Base-by-base conservation (phyloP, 2,329 filamentous ascomycete genomes). In the Cladosporium sp. region DNA sequence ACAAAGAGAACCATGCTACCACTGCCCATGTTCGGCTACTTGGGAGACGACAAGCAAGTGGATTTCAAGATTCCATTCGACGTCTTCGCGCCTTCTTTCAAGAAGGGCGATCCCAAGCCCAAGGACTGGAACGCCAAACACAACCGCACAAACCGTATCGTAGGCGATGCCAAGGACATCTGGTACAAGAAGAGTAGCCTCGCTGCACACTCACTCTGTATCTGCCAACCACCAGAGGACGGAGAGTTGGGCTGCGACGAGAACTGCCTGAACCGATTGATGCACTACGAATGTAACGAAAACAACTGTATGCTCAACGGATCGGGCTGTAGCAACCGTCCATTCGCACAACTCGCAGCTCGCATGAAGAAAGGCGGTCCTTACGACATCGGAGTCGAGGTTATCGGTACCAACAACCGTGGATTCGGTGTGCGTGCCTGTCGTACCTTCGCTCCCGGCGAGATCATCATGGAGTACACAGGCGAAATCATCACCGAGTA, bases 381-480 rank as follows among this genome's bases (percentile, higher is more conserved):
- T 71, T 99, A 92, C 75, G 90, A 95, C 71, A 89, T 97, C 67
- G 95, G 95, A 57, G 93, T 99, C 10, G 95, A 99, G 77, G 93
- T 98, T 49, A 88, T 97, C 79, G 93, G 97, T 81, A 98, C 95
- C 0, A 80, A 83, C 24, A 91, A 96, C 79, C 89, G 93, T 66
- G 95, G 95, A 32, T 93, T 94, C 76, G 95, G 95, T 62, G 92
- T 99, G 59, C 90, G 95, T 68, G 92, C 91, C 76, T 97, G 94
- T 79, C 88, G 95, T 57, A 90, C 88, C 68, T 99, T 98, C 77
- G 84, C 89, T 66, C 87, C 93, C 1, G 89, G 94, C 74, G 93
- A 98, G 80, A 96, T 99, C 76, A 98, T 99, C 75, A 94, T 98
- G 81, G 95, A 99, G 76, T 99, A 99, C 76, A 94, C 93, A 0